Evolutionary conservation across 2,329 filamentous ascomycete species (phyloP), one percentile per base, ranked within the genome.

Genomic region (Ceratocystis ficicola): DNA sequence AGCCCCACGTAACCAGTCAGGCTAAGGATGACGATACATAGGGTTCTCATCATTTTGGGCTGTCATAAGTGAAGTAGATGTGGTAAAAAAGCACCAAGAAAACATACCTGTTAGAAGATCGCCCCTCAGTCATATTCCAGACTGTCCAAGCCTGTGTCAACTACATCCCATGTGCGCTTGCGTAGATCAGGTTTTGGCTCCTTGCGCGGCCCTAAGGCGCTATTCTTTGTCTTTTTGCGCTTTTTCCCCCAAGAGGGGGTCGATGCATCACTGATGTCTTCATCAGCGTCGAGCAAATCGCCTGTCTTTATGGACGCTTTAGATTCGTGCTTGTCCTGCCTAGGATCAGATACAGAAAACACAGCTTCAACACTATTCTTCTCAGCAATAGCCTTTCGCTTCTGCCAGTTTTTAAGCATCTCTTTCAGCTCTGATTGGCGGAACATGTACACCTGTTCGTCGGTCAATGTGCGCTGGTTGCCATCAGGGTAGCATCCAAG

Each of bases 1-100:
- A 44, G 30, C 59, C 71, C 69, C 69, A 69, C 70, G 66, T 67
- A 69, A 70, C 69, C 68, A 73, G 76, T 95, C 86, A 83, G 90
- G 80, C 89, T 95, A 95, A 95, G 90, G 90, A 95, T 95, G 90
- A 95, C 89, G 88, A 91, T 92, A 91, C 68, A 78, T 82, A 6
- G 77, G 76, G 75, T 80, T 91, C 85, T 94, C 90, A 93, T 95
- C 90, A 93, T 87, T 22, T 44, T 22, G 8, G 32, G 3, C 2
- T 22, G 44, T 46, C 48, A 48, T 48, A 2, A 5, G 48, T 52
- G 5, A 5, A 15, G 36, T 41, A 41, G 36, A 10, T 1, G 36
- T 41, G 36, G 2, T 15, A 10, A 41, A 41, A 41, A 41, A 15
- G 36, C 36, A 41, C 36, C 3, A 12, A 41, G 12, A 1, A 5